Evolutionary conservation across 495 filamentous ascomycete genomes (phyloP).

Genomic region (Neurospora sp.): DNA sequence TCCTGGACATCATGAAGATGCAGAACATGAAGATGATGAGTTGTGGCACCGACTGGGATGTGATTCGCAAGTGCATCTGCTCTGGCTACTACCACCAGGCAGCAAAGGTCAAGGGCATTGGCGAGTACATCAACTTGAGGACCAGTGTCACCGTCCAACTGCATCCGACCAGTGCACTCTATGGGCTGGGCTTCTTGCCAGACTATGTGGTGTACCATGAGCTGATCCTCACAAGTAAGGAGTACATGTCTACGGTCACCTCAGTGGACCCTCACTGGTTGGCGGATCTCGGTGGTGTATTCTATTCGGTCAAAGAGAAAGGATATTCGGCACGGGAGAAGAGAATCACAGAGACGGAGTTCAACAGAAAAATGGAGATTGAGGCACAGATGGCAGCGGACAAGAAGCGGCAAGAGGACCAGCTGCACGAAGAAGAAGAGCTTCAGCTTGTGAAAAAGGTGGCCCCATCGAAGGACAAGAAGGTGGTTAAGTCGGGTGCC

Average conservation of each 20-base stretch:
- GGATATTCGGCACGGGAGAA: slow-evolving; percentile 86
- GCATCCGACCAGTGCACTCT: slow-evolving; percentile 87
- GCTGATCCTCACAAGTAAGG: slow-evolving; percentile 90
- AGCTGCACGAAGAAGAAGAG: slow-evolving; percentile 36
- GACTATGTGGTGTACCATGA: slow-evolving; percentile 99
- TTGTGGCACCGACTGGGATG: slow-evolving; percentile 94
- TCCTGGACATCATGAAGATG: slow-evolving; percentile 88
- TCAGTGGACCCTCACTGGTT: slow-evolving; percentile 97
- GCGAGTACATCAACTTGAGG: slow-evolving; percentile 92
- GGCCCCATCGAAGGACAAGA: slow-evolving; percentile 33
- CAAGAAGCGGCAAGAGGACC: slow-evolving; percentile 60
- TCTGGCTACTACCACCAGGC: slow-evolving; percentile 97
- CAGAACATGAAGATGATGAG: slow-evolving; percentile 82
- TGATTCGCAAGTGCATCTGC: slow-evolving; percentile 93
- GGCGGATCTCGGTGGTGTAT: slow-evolving; percentile 95
- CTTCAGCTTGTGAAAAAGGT: slow-evolving; percentile 38
- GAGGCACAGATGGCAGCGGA: slow-evolving; percentile 89
- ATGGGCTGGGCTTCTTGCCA: slow-evolving; percentile 84
- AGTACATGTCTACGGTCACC: slow-evolving; percentile 98
- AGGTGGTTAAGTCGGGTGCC: slow-evolving; percentile 39
- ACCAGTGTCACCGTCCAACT: slow-evolving; percentile 90
- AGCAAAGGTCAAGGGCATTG: slow-evolving; percentile 92
- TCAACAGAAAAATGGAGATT: slow-evolving; percentile 91
- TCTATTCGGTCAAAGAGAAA: slow-evolving; percentile 97
- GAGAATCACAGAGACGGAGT: slow-evolving; percentile 84